phyloP scores from a whole-genome alignment of 495 filamentous ascomycete species.

The Trichocladium antarcticum region DNA sequence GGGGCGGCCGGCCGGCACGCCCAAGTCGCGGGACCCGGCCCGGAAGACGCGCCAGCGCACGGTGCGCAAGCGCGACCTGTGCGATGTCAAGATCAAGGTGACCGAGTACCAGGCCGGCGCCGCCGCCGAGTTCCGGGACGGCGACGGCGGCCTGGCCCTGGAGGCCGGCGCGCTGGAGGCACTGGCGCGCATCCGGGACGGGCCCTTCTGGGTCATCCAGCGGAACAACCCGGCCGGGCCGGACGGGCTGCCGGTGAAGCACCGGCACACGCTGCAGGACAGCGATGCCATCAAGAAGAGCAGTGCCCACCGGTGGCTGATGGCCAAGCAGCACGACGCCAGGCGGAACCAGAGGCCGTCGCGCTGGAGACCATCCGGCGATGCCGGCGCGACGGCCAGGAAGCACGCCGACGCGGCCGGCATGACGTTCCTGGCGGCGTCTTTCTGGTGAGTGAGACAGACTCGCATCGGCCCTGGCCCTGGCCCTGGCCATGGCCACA shows the following conservation, averaged over 20 bases:
- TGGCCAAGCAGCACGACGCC: slow-evolving; percentile 52
- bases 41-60: slow-evolving; percentile 83
- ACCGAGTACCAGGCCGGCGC: slow-evolving; percentile 64
- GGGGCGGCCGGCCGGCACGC: slow-evolving; percentile 70
- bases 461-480: too few species aligned
- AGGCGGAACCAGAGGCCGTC: slow-evolving; percentile 42
- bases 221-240: slow-evolving; percentile 67
- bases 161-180: slow-evolving; percentile 9
- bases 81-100: slow-evolving; percentile 89
- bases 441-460: slow-evolving; percentile 67
- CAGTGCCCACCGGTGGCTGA: slow-evolving; percentile 55
- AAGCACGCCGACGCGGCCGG: slow-evolving; percentile 58
- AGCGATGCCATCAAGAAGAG: slow-evolving; percentile 83
- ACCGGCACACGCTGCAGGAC: slow-evolving; percentile 66
- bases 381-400: slow-evolving; percentile 61
- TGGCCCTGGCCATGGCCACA: too few species aligned
- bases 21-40: slow-evolving; percentile 73
- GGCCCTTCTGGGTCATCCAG: slow-evolving; percentile 60
- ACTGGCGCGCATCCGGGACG: slow-evolving; percentile 21
- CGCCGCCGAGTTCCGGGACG: slow-evolving; percentile 23
- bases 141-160: slow-evolving; percentile 11
- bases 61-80: slow-evolving; percentile 65
- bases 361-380: slow-evolving; percentile 72
- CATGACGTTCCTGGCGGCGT: slow-evolving; percentile 77
- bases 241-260: slow-evolving; percentile 42